Evolutionary conservation across 2,329 filamentous ascomycete genomes (phyloP).

Genomic region (Exserohilum rostratum): DNA sequence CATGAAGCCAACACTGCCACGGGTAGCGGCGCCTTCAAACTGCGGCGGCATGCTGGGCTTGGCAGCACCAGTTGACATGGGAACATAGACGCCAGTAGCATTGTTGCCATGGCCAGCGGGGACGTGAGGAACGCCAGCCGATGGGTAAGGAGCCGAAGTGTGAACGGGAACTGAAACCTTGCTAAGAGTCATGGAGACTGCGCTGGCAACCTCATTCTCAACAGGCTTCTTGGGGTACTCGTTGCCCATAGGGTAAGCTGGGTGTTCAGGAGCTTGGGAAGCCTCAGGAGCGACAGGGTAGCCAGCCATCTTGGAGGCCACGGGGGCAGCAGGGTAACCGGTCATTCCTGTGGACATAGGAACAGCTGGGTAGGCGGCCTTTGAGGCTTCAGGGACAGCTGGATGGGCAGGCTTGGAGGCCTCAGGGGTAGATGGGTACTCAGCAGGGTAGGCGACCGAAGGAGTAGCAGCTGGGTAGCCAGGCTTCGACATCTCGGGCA

Average conservation of each 20-base stretch:
- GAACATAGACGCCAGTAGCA: conserved; percentile 15
- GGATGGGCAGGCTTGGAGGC: conserved; percentile 10
- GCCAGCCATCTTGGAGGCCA: not conserved
- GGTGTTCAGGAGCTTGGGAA: conserved; percentile 4
- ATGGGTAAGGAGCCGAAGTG: conserved; percentile 16
- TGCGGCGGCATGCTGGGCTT: conserved; percentile 18
- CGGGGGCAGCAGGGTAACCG: conserved; percentile 2
- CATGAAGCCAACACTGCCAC: conserved; percentile 28
- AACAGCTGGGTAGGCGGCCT: not conserved
- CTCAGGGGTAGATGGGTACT: not conserved
- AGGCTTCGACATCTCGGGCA: not conserved
- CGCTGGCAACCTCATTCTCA: conserved; percentile 6
- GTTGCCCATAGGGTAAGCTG: conserved; percentile 3
- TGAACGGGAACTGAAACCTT: conserved; percentile 26
- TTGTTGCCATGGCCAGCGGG: conserved; percentile 13
- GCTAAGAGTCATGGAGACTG: conserved; percentile 29
- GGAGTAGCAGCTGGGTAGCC: conserved; percentile 17
- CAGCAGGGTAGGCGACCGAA: conserved; percentile 11
- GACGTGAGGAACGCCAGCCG: conserved; percentile 13
- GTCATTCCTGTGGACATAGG: conserved; percentile 2
- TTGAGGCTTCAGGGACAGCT: not conserved
- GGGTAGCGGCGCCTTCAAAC: conserved; percentile 37
- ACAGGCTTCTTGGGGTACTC: conserved; percentile 25
- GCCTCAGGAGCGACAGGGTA: conserved; percentile 3
- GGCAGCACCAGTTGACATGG: conserved; percentile 21